A percentile compares a stretch with the other conserved stretches of the same genome.
Conservation (phyloP, 441 rosid genomes). For the Jatropha podagrica region DNA sequence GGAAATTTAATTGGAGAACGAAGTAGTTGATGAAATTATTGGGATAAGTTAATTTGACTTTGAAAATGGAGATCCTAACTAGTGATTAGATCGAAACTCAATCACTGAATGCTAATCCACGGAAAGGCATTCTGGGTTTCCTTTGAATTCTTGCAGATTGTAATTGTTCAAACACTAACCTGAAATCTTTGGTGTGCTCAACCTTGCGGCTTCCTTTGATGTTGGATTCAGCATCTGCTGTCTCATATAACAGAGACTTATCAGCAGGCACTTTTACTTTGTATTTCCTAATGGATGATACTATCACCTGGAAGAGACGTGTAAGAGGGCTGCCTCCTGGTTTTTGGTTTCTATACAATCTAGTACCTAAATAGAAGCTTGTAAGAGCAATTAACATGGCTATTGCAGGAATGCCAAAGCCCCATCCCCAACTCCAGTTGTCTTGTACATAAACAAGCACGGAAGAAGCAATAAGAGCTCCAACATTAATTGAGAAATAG, state of each 20-base stretch:
- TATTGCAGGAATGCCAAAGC: slow-evolving; percentile 84
- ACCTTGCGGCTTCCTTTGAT: slow-evolving; percentile 87
- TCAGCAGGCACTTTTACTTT: slow-evolving; percentile 59
- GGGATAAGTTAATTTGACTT: no score
- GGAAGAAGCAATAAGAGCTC: slow-evolving; percentile 80
- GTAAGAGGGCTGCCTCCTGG: slow-evolving; percentile 96
- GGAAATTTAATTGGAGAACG: no score
- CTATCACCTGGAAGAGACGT: slow-evolving; percentile 67
- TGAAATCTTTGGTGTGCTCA: slow-evolving; percentile 60
- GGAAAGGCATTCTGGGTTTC: background rate
- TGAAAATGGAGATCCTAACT: no score
- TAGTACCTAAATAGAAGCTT: slow-evolving; percentile 74
- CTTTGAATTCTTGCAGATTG: background rate
- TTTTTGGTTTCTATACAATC: slow-evolving; percentile 60
- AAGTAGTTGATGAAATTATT: no score
- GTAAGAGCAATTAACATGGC: slow-evolving; percentile 85
- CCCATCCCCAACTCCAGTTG: slow-evolving; percentile 97
- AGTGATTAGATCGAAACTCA: no score
- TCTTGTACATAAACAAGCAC: slow-evolving; percentile 85
- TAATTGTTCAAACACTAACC: slow-evolving; percentile 42
- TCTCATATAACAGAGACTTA: slow-evolving; percentile 64
- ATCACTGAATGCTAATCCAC: no score
- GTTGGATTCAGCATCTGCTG: slow-evolving; percentile 56
- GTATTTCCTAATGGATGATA: slow-evolving; percentile 69
- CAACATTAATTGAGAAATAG: slow-evolving; percentile 83